A percentile compares a stretch with the other conserved stretches of the same genome.
phyloP scores from a whole-genome alignment of 2,329 filamentous ascomycete species.

The Aspergillus pseudoviridinutans region DNA sequence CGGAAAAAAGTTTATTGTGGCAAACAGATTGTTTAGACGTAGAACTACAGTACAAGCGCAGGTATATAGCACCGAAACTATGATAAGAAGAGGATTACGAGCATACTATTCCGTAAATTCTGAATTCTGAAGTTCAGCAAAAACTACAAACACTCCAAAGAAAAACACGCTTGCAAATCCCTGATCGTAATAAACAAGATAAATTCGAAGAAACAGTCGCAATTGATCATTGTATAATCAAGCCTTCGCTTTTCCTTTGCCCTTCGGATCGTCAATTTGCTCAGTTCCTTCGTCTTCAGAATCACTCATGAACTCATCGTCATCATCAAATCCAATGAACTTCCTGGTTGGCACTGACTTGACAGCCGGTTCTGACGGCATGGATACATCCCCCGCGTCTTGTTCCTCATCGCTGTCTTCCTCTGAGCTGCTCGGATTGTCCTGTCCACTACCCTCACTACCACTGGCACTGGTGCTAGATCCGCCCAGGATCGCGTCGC shows the following conservation, averaged over 20 bases:
- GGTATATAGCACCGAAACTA: background rate
- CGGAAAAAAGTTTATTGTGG: constrained; percentile 16
- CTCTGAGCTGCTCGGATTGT: constrained; percentile 27
- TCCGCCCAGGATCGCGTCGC: constrained; percentile 31
- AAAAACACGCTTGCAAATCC: background rate
- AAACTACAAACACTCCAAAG: background rate
- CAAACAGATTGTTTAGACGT: constrained; percentile 1
- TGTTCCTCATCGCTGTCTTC: constrained; percentile 39
- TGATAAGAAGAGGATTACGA: background rate
- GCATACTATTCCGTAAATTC: background rate
- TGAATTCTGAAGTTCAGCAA: background rate
- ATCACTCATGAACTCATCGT: constrained; percentile 45
- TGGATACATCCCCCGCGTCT: constrained; percentile 28
- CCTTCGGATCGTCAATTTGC: constrained; percentile 19
- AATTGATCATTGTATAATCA: constrained; percentile 10
- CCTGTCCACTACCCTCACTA: constrained; percentile 35
- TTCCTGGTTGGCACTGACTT: constrained; percentile 29
- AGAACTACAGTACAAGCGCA: background rate
- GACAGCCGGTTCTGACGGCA: constrained; percentile 21
- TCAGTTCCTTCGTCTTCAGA: constrained; percentile 35
- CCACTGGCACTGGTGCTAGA: constrained; percentile 38
- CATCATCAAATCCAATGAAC: constrained; percentile 48
- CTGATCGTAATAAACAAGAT: constrained; percentile 9
- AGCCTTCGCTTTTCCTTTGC: constrained; percentile 36
- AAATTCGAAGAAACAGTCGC: constrained; percentile 15